Evolutionary conservation across 305 asterid genomes (phyloP).

Genomic region (Fraxinus ornus): DNA sequence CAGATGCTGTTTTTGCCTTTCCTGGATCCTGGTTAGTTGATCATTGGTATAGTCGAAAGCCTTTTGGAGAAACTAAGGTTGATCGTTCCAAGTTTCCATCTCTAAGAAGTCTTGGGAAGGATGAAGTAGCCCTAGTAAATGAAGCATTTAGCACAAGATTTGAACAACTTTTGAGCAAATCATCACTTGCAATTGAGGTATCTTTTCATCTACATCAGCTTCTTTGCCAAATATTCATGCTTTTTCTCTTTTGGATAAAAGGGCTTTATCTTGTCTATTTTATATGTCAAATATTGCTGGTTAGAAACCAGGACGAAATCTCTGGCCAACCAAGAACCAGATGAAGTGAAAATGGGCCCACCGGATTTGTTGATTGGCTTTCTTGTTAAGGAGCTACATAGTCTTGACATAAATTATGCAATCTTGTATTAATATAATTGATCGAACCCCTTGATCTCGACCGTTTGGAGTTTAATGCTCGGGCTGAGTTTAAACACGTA

Average conservation of each 20-base stretch:
- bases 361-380: neutral
- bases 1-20: conserved; percentile 58
- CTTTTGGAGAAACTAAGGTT: conserved; percentile 61
- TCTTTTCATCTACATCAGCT: conserved; percentile 5
- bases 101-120: conserved; percentile 55
- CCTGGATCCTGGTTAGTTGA: conserved; percentile 64
- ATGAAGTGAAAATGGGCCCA: neutral
- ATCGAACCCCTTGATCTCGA: neutral
- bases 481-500: neutral
- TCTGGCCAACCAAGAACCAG: neutral
- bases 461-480: neutral
- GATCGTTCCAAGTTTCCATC: conserved; percentile 51
- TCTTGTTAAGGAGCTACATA: neutral
- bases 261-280: neutral
- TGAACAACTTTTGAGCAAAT: conserved; percentile 37
- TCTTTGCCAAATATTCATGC: neutral
- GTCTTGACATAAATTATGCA: neutral
- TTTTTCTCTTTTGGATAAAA: neutral
- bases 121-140: conserved; percentile 58
- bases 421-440: neutral
- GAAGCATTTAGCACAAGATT: conserved; percentile 60
- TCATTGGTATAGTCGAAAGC: conserved; percentile 49
- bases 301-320: neutral
- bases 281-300: neutral
- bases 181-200: conserved; percentile 71